Conservation (phyloP, 179 eudicot species). For the Pouteria campechiana region DNA sequence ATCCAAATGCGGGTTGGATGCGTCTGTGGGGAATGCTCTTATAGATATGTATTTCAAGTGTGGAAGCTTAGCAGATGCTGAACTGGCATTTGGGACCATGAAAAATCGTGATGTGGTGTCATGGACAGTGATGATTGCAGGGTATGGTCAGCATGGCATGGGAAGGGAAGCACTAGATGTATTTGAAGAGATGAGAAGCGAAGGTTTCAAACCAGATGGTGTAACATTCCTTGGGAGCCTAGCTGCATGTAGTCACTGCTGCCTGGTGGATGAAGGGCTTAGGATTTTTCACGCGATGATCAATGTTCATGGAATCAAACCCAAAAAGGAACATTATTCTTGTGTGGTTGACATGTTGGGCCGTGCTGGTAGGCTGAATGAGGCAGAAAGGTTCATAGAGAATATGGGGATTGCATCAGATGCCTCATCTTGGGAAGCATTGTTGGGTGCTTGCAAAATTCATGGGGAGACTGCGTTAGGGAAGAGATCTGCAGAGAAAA, state of each 20-base stretch:
- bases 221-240: slow-evolving; percentile 26
- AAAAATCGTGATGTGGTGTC: slow-evolving; percentile 23
- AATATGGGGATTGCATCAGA: slow-evolving; percentile 18
- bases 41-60: slow-evolving; percentile 34
- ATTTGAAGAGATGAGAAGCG: slow-evolving; percentile 7
- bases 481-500: slow-evolving; percentile 10
- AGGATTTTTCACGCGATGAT: slow-evolving; percentile 11
- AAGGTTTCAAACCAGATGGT: slow-evolving; percentile 18
- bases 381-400: slow-evolving; percentile 20
- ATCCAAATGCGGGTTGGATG: slow-evolving; percentile 11
- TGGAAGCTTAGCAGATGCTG: slow-evolving; percentile 25
- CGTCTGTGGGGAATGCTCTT: slow-evolving; percentile 22
- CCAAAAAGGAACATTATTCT: slow-evolving; percentile 25
- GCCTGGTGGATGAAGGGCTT: slow-evolving; percentile 19
- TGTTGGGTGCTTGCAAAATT: slow-evolving; percentile 26
- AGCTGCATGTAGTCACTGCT: slow-evolving; percentile 27
- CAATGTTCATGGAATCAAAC: slow-evolving; percentile 7
- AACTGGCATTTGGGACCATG: slow-evolving; percentile 17
- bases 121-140: slow-evolving; percentile 22
- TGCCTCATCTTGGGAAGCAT: slow-evolving; percentile 19
- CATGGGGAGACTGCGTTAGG: slow-evolving; percentile 23
- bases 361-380: slow-evolving; percentile 24
- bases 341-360: slow-evolving; percentile 32
- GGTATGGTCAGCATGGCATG: slow-evolving; percentile 22
- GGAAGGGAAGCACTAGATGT: slow-evolving; percentile 18